Percentiles rank a stretch among this genome's conserved stretches.
Evolutionary conservation across 176 grass and related monocot species (phyloP).

Genomic region (Dactylis glomerata): DNA sequence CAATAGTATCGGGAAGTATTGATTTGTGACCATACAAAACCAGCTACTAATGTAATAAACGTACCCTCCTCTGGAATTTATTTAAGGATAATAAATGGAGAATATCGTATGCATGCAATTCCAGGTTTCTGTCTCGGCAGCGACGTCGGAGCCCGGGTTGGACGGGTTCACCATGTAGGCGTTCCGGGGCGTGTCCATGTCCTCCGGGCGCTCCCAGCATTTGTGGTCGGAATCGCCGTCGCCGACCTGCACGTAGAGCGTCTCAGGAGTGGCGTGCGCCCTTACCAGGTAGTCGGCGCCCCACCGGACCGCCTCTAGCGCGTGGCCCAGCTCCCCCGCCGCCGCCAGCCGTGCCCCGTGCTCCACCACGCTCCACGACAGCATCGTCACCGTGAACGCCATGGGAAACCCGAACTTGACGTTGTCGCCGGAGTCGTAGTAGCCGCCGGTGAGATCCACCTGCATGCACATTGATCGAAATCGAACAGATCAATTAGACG

Average conservation of each 20-base stretch:
- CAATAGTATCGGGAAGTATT: background rate
- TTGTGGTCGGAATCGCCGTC: conserved; percentile 76
- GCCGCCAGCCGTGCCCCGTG: background rate
- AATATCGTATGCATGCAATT: background rate
- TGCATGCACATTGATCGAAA: background rate
- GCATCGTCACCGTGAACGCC: conserved; percentile 60
- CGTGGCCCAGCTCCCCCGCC: conserved; percentile 44
- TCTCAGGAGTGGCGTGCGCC: conserved; percentile 40
- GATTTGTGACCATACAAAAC: background rate
- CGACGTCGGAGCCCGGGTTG: conserved; percentile 61
- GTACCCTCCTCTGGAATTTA: background rate
- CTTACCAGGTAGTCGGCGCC: conserved; percentile 69
- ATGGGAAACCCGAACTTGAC: conserved; percentile 70
- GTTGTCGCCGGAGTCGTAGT: conserved; percentile 79
- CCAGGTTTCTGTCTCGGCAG: conserved; percentile 49
- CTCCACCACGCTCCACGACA: conserved; percentile 63
- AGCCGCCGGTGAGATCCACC: conserved; percentile 67
- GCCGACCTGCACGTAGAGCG: conserved; percentile 75
- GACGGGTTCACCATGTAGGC: conserved; percentile 35
- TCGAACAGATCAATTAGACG: background rate
- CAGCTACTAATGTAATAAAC: background rate
- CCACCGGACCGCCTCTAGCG: conserved; percentile 62
- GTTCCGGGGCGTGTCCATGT: conserved; percentile 73
- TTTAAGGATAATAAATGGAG: background rate
- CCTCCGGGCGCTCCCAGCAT: conserved; percentile 84